Evolutionary conservation across 169 alveolate genomes (phyloP).

Genomic region (Eimeria sp.): DNA sequence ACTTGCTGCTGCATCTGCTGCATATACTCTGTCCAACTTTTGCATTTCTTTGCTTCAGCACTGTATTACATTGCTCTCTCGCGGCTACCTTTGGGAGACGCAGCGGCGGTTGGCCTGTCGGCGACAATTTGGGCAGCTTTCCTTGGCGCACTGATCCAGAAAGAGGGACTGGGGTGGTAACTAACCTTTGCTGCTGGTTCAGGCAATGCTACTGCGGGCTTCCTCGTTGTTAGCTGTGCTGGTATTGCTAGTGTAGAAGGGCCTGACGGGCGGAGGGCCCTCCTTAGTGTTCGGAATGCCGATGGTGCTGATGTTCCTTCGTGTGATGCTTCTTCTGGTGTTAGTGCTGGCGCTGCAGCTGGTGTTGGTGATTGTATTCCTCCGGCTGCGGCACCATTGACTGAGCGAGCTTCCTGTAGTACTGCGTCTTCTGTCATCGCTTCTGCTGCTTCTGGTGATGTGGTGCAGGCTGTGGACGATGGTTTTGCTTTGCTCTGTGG

Average conservation of each 20-base stretch:
- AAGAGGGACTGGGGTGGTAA: slow-evolving; percentile 58
- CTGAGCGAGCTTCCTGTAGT: background rate
- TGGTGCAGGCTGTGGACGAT: slow-evolving; percentile 54
- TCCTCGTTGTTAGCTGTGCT: background rate
- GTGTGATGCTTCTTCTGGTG: background rate
- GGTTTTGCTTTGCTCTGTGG: slow-evolving; percentile 38
- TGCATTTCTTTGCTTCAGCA: background rate
- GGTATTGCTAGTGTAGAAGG: background rate
- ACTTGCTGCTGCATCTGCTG: background rate
- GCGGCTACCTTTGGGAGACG: slow-evolving; percentile 63
- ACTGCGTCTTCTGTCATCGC: background rate
- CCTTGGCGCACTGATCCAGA: slow-evolving; percentile 21
- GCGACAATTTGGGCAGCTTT: slow-evolving; percentile 65
- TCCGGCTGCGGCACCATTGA: no score
- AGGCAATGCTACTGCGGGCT: background rate
- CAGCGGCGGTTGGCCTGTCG: slow-evolving; percentile 52
- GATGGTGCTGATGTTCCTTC: background rate
- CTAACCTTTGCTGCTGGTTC: background rate
- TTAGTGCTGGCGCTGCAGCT: background rate
- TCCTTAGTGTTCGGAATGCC: no score
- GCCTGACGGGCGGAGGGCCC: background rate
- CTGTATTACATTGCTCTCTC: slow-evolving; percentile 32
- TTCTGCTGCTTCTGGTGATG: slow-evolving; percentile 31
- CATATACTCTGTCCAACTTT: background rate
- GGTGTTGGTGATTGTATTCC: no score